Conservation (phyloP, 352 stramenopile species). For the Phytophthora tentaculata region DNA sequence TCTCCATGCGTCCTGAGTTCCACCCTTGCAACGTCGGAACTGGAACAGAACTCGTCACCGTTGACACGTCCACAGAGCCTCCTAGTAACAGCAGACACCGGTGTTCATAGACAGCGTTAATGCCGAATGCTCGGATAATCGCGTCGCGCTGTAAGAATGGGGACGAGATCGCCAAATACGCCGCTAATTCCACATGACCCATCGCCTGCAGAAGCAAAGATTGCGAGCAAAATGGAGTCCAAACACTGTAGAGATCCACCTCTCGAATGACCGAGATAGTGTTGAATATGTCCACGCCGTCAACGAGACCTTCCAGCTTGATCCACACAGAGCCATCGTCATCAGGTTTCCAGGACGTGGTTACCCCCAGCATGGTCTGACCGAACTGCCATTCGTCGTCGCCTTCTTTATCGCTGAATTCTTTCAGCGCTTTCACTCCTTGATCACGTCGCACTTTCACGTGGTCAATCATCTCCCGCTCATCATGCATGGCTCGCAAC, state of each 20-base stretch:
- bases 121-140: constrained; percentile 72
- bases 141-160: constrained; percentile 76
- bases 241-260: constrained; percentile 77
- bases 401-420: constrained; percentile 72
- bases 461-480: constrained; percentile 51
- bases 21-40: constrained; percentile 69
- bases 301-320: constrained; percentile 78
- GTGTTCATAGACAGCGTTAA: constrained; percentile 84
- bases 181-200: constrained; percentile 60
- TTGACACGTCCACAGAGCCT: constrained; percentile 52
- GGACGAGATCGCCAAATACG: constrained; percentile 76
- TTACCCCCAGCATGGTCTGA: constrained; percentile 78
- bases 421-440: constrained; percentile 59
- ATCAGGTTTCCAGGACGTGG: constrained; percentile 82
- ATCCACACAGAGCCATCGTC: constrained; percentile 80
- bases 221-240: constrained; percentile 79
- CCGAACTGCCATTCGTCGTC: constrained; percentile 77
- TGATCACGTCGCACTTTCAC: constrained; percentile 63
- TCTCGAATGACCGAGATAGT: constrained; percentile 83
- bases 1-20: constrained; percentile 76
- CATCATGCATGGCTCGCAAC: constrained; percentile 58
- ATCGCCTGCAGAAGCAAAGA: constrained; percentile 63
- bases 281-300: constrained; percentile 86
- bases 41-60: constrained; percentile 35
- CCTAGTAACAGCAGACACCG: constrained; percentile 73